Base-by-base conservation (phyloP, 1,284 basidiomycete species). In the Baeospora myosura region DNA sequence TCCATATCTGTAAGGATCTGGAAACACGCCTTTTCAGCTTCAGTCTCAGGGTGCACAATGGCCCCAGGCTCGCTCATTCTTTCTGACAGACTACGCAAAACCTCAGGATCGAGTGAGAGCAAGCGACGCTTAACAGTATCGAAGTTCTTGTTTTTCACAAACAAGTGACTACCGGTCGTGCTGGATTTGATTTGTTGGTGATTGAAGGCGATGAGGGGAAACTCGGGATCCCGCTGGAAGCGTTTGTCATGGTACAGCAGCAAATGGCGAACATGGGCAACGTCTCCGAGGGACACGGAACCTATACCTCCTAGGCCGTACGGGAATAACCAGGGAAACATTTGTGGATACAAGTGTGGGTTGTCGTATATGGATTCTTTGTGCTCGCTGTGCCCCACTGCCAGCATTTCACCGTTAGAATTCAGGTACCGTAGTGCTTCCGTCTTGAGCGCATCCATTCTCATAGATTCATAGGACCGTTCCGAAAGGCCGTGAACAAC, bases 241-340 rank as follows among this genome's bases (percentile, higher is more conserved):
- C 59, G 30, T 36, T 62, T 61, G 43, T 69, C 63, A 47, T 62
- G 52, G 45, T 66, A 66, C 54, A 63, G 54, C 1, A 68, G 42
- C 6, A 65, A 39, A 10, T 51, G 42, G 17, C 41, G 30, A 25
- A 59, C 59, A 32, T 57, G 55, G 12, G 8, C 20, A 36, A 34
- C 40, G 10, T 36, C 23, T 12, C 49, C 47, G 3, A 53, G 10
- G 20, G 42, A 41, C 26, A n/a, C 8, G 8, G 26, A 29, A 4
- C 49, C 45, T 17, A 47, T 46, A 0, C 49, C 43, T 1, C 40
- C 49, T 25, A 49, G 30, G 1, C 52, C 58, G 48, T 42, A 60
- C 16, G 26, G 26, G n/a, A 29, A 29, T 29, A 29, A 20, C 54
- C 56, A 60, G 0, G 57, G 59, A 45, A 59, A 61, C 51, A 58